phyloP scores from a whole-genome alignment of 2,329 filamentous ascomycete species.

The Sporothrix dimorphospora region DNA sequence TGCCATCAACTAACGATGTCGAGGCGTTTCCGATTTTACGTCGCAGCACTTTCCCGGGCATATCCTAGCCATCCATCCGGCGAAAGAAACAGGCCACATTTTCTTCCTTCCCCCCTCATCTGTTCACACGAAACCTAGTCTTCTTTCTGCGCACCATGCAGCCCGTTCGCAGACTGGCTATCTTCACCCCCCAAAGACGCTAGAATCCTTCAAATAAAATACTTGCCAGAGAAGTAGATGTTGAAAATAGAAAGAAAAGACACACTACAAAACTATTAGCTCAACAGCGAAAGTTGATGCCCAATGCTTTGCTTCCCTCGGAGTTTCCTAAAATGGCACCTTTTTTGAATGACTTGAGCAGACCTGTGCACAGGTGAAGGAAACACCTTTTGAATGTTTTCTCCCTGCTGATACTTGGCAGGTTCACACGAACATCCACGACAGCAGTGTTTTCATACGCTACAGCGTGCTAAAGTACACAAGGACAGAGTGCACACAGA shows the following conservation, averaged over 20 bases:
- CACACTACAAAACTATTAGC: background rate
- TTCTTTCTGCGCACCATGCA: background rate
- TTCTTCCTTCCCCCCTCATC: background rate
- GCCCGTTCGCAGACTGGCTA: background rate
- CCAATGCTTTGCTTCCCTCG: background rate
- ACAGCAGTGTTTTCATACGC: too few species aligned
- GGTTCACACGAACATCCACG: too few species aligned
- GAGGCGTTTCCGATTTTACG: too few species aligned
- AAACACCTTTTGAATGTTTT: too few species aligned
- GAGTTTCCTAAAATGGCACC: background rate
- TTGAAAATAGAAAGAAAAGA: background rate
- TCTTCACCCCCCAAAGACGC: background rate
- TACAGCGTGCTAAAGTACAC: too few species aligned
- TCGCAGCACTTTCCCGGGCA: too few species aligned
- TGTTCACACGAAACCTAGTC: background rate
- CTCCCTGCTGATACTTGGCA: too few species aligned
- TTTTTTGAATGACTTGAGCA: background rate
- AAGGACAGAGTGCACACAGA: too few species aligned
- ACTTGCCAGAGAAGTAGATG: background rate
- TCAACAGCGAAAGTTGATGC: background rate
- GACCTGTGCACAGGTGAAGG: background rate
- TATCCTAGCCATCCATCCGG: background rate
- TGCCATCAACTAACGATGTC: too few species aligned
- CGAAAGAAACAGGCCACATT: slow-evolving; percentile 1
- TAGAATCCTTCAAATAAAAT: background rate